Conservation (phyloP, 495 filamentous ascomycete species). For the Neurospora tetraspora region DNA sequence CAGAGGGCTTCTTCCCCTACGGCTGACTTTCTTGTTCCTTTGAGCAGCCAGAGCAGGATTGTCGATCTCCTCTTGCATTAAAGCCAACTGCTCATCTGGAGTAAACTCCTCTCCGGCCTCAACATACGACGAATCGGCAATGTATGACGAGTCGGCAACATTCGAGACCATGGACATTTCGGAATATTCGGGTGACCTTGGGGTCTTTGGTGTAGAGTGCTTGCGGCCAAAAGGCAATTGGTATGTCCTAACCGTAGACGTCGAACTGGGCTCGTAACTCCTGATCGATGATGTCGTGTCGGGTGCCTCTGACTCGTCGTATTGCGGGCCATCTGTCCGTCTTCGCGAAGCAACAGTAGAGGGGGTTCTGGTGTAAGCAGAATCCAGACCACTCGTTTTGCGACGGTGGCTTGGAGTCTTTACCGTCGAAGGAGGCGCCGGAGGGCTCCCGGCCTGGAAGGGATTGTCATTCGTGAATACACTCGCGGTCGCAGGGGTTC, state of each 20-base stretch:
- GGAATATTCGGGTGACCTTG: neutral
- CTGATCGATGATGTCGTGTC: conserved; percentile 4
- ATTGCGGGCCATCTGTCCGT: conserved; percentile 24
- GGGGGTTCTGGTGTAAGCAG: conserved; percentile 17
- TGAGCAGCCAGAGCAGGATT: conserved; percentile 22
- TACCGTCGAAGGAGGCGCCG: conserved; percentile 16
- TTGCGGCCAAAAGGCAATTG: neutral
- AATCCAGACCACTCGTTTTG: conserved; percentile 24
- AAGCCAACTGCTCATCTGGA: conserved; percentile 73
- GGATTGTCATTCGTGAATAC: conserved; percentile 85
- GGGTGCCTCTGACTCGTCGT: conserved; percentile 15
- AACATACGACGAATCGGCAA: conserved; percentile 20
- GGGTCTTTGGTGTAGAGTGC: neutral
- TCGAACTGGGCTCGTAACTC: neutral
- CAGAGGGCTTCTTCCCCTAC: conserved; percentile 14
- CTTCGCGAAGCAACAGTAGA: conserved; percentile 16
- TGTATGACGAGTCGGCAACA: neutral
- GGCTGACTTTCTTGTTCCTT: conserved; percentile 6
- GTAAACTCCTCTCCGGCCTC: conserved; percentile 86
- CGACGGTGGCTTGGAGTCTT: conserved; percentile 33
- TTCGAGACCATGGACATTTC: neutral
- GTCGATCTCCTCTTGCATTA: conserved; percentile 48
- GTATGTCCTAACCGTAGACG: neutral
- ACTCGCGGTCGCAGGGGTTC: conserved; percentile 38
- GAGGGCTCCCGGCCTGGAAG: conserved; percentile 72